These are phyloP conservation scores for Combretum micranthum DNA, from an alignment of 345 rosid genomes.

Conservation along the genomic window DNA sequence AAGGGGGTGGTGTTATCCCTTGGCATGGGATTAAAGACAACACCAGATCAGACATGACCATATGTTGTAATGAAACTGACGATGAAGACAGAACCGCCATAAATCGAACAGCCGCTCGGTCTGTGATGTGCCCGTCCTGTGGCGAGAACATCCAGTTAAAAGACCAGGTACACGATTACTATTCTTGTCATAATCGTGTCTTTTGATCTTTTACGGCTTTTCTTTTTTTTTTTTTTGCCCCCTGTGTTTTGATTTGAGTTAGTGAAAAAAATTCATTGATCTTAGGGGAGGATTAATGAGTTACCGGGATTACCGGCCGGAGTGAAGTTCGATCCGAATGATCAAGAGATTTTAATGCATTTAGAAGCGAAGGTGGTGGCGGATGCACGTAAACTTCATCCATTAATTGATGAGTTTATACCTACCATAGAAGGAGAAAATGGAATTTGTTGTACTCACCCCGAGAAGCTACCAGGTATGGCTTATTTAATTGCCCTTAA, in stretches of 20 bases:
- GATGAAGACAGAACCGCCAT: slow-evolving; percentile 8
- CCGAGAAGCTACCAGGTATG: slow-evolving; percentile 86
- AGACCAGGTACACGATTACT: slow-evolving; percentile 45
- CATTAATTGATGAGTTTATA: slow-evolving; percentile 83
- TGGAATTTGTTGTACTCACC: slow-evolving; percentile 96
- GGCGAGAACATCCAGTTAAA: slow-evolving; percentile 48
- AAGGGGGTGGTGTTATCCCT: too few relatives aligned
- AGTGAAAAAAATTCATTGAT: background rate
- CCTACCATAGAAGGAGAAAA: slow-evolving; percentile 83
- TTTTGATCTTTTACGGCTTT: too few relatives aligned
- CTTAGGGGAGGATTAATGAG: slow-evolving; percentile 56
- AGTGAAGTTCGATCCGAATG: slow-evolving; percentile 89
- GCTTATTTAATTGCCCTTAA: background rate
- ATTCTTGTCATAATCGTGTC: background rate
- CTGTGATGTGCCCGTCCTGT: slow-evolving; percentile 64
- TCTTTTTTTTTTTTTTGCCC: background rate
- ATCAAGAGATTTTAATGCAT: slow-evolving; percentile 81
- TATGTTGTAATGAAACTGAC: slow-evolving; percentile 1
- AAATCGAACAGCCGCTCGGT: slow-evolving; percentile 10
- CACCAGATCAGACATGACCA: too few relatives aligned
- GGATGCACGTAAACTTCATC: slow-evolving; percentile 60
- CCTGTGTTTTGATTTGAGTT: background rate
- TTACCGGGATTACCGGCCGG: slow-evolving; percentile 94
- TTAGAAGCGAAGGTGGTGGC: slow-evolving; percentile 66
- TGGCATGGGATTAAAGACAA: too few relatives aligned